Percentiles rank a stretch among this genome's conserved stretches.
phyloP scores from a whole-genome alignment of 1,284 basidiomycete species.

The Cutaneotrichosporon sp. region DNA sequence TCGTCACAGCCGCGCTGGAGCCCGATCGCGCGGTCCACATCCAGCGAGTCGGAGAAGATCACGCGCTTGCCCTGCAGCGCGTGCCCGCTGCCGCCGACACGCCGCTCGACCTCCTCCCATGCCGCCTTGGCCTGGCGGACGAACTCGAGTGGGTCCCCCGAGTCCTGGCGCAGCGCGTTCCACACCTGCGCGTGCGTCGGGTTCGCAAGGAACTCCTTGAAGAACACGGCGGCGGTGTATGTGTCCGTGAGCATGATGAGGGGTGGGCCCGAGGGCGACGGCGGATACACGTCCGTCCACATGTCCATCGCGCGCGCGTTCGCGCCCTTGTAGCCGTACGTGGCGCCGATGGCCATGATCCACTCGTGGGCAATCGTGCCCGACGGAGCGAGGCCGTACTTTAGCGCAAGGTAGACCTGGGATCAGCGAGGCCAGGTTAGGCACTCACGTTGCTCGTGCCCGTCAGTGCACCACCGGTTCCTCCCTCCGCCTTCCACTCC shows the following conservation, averaged over 20 bases:
- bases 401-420: slow-evolving; percentile 73
- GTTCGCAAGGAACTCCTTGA: slow-evolving; percentile 63
- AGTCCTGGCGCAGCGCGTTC: slow-evolving; percentile 84
- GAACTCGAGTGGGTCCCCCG: slow-evolving; percentile 76
- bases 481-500: slow-evolving; percentile 49
- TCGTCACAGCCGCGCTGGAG: slow-evolving; percentile 68
- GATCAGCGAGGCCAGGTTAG: too few species aligned
- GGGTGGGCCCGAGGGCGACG: slow-evolving; percentile 51
- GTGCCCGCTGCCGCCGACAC: slow-evolving; percentile 54
- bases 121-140: slow-evolving; percentile 65
- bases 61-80: slow-evolving; percentile 60
- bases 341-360: slow-evolving; percentile 88
- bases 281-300: slow-evolving; percentile 74
- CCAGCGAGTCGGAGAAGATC: slow-evolving; percentile 76
- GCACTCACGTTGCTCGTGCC: slow-evolving; percentile 78
- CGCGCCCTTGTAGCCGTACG: slow-evolving; percentile 70
- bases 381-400: slow-evolving; percentile 62
- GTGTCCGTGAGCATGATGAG: slow-evolving; percentile 85
- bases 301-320: slow-evolving; percentile 69
- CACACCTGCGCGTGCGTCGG: slow-evolving; percentile 63
- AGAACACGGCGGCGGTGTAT: slow-evolving; percentile 79
- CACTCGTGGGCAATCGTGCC: slow-evolving; percentile 93
- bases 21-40: slow-evolving; percentile 63
- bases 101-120: slow-evolving; percentile 48
- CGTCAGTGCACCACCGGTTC: slow-evolving; percentile 57